Base-by-base conservation (phyloP, 2,329 filamentous ascomycete species). In the Talaromyces pinophilus region DNA sequence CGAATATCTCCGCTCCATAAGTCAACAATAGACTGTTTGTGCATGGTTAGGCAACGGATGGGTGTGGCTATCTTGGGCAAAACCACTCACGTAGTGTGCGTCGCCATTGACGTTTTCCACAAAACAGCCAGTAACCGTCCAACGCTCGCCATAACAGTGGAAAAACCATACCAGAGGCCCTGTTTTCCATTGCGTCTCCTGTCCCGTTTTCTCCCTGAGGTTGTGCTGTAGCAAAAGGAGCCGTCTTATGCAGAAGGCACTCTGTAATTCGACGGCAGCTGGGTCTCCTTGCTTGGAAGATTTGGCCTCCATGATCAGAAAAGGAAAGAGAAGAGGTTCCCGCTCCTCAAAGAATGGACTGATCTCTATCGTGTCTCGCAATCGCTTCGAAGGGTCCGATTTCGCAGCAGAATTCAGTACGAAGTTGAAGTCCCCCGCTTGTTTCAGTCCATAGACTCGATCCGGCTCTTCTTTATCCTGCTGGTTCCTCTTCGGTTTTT, bases 101-200 rank as follows among this genome's bases (percentile, higher is more conserved):
- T 10, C 30, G 15, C 25, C 50, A 54, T 54, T 30, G 25, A 54
- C 25, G 8, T 54, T 54, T 54, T 54, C 50, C 13, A 54, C 50
- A 17, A 54, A 54, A 54, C 50, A 54, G 13, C 50, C 50, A 33
- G 50, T 2, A 54, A 54, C 28, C 33, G 28, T 54, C 69, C 68
- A 71, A 33, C 10, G n/a, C n/a, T 69, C 67, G 5, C 69, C 69
- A 28, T 54, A 38, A 46, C 44, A 65, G 22, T 30, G 33, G 38
- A 66, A 68, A 40, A 70, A 69, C 67, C 67, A 69, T 7, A 69
- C 62, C 48, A 70, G 64, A 4, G 69, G 69, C 4, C 66, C 66
- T 30, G 63, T 30, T 46, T 50, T 38, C 65, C 66, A 69, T 38
- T 64, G 60, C 8, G 64, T 59, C 33, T 64, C 62, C 17, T 62